These are phyloP conservation scores for Colletotrichum sp. DNA, from an alignment of 2,329 filamentous ascomycete genomes.

Conservation along the genomic window DNA sequence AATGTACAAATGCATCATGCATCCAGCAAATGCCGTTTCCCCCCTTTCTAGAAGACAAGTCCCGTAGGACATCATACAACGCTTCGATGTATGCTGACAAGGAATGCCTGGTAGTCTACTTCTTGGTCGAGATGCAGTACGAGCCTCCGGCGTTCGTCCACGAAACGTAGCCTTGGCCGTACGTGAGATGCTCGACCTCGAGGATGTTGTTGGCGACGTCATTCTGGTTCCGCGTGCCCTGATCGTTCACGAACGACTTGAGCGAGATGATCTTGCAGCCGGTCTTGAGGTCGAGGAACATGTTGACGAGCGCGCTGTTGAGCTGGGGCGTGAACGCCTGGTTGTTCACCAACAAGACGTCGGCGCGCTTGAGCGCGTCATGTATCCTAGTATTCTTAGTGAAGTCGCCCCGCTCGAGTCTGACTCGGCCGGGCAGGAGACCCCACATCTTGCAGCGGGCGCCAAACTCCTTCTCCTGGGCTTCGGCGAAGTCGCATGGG, in stretches of 20 bases:
- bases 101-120: slow-evolving; percentile 39
- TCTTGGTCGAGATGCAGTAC: slow-evolving; percentile 89
- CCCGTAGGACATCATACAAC: slow-evolving; percentile 20
- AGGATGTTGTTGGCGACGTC: slow-evolving; percentile 85
- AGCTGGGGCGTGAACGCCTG: slow-evolving; percentile 90
- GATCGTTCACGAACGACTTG: slow-evolving; percentile 86
- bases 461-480: slow-evolving; percentile 82
- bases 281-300: slow-evolving; percentile 92
- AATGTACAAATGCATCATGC: slow-evolving; percentile 2
- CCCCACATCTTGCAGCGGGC: slow-evolving; percentile 92
- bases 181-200: slow-evolving; percentile 69
- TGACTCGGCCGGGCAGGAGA: slow-evolving; percentile 77
- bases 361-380: slow-evolving; percentile 78
- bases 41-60: not conserved
- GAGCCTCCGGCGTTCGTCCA: slow-evolving; percentile 87
- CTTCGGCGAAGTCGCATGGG: slow-evolving; percentile 80
- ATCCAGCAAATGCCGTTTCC: not conserved
- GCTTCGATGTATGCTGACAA: slow-evolving; percentile 30
- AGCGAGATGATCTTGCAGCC: slow-evolving; percentile 91
- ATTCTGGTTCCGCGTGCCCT: slow-evolving; percentile 78
- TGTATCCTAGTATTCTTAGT: slow-evolving; percentile 74
- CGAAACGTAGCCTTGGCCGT: slow-evolving; percentile 79
- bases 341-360: slow-evolving; percentile 98
- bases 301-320: slow-evolving; percentile 83
- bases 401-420: slow-evolving; percentile 85